These are phyloP conservation scores for Monilinia aucupariae DNA, from an alignment of 2,329 filamentous ascomycete species.

Conservation along the genomic window DNA sequence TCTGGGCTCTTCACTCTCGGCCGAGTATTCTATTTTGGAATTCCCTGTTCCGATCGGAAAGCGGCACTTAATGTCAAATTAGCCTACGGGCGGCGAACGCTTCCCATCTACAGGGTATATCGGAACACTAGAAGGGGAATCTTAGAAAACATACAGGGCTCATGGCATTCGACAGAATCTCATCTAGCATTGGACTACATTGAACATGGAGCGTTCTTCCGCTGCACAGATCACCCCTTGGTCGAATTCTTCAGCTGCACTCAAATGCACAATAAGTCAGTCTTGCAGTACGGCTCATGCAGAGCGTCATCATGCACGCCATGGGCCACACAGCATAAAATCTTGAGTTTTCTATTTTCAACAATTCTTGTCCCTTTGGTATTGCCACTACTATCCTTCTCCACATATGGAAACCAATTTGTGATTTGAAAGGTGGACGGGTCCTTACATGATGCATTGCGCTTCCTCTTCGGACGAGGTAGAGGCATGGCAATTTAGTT, in stretches of 20 bases:
- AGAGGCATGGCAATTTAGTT: slow-evolving; percentile 12
- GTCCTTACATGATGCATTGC: background rate
- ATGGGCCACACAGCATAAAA: slow-evolving; percentile 14
- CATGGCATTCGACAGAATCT: background rate
- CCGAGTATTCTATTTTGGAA: slow-evolving; percentile 2
- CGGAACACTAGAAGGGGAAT: background rate
- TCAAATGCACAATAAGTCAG: slow-evolving; percentile 4
- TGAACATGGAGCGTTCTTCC: slow-evolving; percentile 4
- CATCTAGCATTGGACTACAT: background rate
- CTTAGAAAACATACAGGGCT: background rate
- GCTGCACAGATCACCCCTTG: slow-evolving; percentile 17
- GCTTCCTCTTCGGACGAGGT: background rate
- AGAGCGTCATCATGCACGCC: slow-evolving; percentile 12
- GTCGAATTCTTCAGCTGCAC: slow-evolving; percentile 14
- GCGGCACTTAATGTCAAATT: slow-evolving; percentile 5
- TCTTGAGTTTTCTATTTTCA: background rate
- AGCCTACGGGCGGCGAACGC: background rate
- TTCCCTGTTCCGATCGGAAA: slow-evolving; percentile 2
- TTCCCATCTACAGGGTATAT: background rate
- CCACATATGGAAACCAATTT: background rate
- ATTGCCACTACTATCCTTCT: background rate
- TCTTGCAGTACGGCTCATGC: slow-evolving; percentile 14
- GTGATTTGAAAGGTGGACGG: background rate
- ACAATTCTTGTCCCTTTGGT: background rate
- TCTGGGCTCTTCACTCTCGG: slow-evolving; percentile 1